Evolutionary conservation across 352 stramenopile genomes (phyloP), one percentile per base, ranked within the genome.

Genomic region (Phytophthora idaei): DNA sequence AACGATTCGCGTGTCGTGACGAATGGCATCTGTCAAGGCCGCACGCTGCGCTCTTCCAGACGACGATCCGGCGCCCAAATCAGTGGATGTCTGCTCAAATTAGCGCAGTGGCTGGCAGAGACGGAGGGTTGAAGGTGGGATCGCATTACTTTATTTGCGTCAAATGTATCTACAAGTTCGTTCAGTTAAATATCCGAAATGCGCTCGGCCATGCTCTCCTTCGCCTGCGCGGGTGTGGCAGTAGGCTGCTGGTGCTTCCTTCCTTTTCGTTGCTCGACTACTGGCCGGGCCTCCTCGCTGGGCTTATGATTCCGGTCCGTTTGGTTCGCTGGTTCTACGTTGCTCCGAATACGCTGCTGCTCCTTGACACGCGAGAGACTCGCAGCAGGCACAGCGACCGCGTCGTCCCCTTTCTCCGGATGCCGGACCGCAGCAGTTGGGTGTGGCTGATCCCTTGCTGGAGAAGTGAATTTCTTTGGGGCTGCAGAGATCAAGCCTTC

Each of bases 141-240:
- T 21, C 21, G 21, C 0, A 21, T 0, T 21, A 21, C 21, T 21
- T 21, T 21, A 21, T 21, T 21, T 21, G 21, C 21, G 21, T 21
- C 21, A 15, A 56, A 65, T 66, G 14, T n/a, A 61, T 71, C 34
- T 63, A 63, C 42, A 50, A 36, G 31, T 65, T 64, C 46, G 25
- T 60, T 12, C 42, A 57, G 42, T 64, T 73, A 73, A 73, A 73
- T 73, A 73, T 68, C 46, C 46, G 45, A 67, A 62, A 64, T 64
- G 51, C 64, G 64, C 37, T 64, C 51, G 21, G 37, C 51, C 50
- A 55, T 12, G 27, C 44, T 47, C 51, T 58, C 42, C 28, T 39
- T 47, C 51, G 54, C 42, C 28, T 39, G 28, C 39, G 14, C 39
- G 1, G 39, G 39, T 14, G 39, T 11, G 17, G 14, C 39, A n/a